Conservation (phyloP, 371 early-diverging fungal species). For the Mortierella sp. region DNA sequence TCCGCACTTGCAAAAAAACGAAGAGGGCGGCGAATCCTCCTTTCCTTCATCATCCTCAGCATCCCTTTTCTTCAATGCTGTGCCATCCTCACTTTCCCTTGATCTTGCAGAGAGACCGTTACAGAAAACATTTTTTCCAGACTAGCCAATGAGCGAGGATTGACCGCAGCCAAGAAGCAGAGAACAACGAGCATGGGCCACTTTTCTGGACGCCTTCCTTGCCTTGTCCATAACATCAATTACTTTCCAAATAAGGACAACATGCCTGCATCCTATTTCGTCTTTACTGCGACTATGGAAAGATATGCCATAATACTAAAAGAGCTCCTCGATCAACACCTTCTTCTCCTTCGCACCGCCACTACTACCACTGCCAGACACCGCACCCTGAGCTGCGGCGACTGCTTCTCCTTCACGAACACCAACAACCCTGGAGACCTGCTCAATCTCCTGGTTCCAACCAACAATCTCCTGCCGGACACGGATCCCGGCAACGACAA, state of each 20-base stretch:
- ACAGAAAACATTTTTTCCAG: not conserved
- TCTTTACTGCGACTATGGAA: not conserved
- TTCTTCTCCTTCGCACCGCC: not conserved
- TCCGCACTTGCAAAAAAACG: not conserved
- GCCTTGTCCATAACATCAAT: not conserved
- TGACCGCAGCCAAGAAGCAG: not conserved
- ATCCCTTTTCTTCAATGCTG: too few relatives aligned
- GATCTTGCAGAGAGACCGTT: not conserved
- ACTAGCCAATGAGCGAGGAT: not conserved
- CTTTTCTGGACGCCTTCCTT: not conserved
- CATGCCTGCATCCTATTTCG: not conserved
- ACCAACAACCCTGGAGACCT: conserved; percentile 16
- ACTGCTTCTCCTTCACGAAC: not conserved
- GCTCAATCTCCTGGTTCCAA: conserved; percentile 37
- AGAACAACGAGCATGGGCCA: not conserved
- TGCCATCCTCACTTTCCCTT: not conserved
- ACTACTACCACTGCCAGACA: not conserved
- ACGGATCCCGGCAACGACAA: conserved; percentile 36
- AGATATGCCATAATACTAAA: not conserved
- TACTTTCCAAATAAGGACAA: not conserved
- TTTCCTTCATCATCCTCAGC: not conserved
- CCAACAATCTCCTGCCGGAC: conserved; percentile 44
- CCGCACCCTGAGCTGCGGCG: not conserved
- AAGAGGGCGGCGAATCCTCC: not conserved
- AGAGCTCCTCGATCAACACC: conserved; percentile 20